Conservation (phyloP, 345 rosid species). For the Ceriops decandra region DNA sequence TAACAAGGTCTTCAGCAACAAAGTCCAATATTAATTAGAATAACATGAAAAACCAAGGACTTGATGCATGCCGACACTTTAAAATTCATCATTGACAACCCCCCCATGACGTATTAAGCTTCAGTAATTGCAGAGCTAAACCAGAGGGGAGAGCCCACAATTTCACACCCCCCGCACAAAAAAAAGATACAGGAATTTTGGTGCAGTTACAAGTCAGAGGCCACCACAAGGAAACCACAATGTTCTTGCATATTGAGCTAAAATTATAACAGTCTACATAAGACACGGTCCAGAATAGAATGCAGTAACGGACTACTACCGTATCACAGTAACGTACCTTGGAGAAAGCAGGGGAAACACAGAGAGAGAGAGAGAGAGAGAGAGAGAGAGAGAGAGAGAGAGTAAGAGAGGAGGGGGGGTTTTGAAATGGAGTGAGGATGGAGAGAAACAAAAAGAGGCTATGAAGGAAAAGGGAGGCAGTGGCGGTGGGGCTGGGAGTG, state of each 20-base stretch:
- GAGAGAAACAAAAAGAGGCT: constrained; percentile 14
- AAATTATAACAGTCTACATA: no score
- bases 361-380: background rate
- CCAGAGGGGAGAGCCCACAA: background rate
- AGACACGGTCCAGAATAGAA: no score
- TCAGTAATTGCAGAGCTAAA: background rate
- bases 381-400: background rate
- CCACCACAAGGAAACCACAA: background rate
- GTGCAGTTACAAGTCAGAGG: no score
- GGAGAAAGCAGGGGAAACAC: background rate
- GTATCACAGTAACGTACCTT: no score
- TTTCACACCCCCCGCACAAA: background rate
- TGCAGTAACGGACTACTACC: no score
- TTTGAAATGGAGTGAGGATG: constrained; percentile 3
- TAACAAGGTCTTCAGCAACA: no score
- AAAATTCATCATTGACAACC: no score
- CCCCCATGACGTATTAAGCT: background rate
- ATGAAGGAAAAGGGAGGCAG: constrained; percentile 11
- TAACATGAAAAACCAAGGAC: no score
- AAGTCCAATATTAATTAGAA: no score
- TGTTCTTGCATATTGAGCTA: no score
- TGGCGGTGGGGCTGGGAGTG: background rate
- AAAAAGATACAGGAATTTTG: no score
- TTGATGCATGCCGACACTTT: background rate
- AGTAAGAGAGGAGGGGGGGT: background rate